phyloP scores from a whole-genome alignment of 2,329 filamentous ascomycete genomes.

The Ascocoryne sarcoides region DNA sequence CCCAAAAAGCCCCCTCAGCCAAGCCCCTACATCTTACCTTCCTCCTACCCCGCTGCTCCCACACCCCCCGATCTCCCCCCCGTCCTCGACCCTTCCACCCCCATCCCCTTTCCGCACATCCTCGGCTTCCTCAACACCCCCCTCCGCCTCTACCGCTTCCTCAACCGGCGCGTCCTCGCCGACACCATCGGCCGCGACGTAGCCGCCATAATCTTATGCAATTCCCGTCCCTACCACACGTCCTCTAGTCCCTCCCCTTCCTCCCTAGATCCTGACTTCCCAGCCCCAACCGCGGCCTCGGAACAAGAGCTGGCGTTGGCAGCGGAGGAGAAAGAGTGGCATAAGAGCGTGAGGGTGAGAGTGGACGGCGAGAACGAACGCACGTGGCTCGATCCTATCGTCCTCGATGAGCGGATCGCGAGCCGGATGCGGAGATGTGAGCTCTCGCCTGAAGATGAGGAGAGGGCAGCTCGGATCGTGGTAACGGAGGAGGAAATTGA shows the following conservation, averaged over 20 bases:
- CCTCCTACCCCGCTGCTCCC: slow-evolving; percentile 59
- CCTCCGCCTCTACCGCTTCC: slow-evolving; percentile 75
- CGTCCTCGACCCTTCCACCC: slow-evolving; percentile 62
- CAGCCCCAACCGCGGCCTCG: slow-evolving; percentile 14
- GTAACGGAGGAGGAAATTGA: slow-evolving; percentile 61
- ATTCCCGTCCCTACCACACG: slow-evolving; percentile 37
- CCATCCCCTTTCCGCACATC: slow-evolving; percentile 77
- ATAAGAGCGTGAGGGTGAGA: slow-evolving; percentile 62
- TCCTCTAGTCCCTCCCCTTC: slow-evolving; percentile 29
- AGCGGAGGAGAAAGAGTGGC: slow-evolving; percentile 73
- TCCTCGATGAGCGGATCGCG: slow-evolving; percentile 67
- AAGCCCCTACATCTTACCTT: slow-evolving; percentile 63
- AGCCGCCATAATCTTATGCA: slow-evolving; percentile 69
- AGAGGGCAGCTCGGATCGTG: slow-evolving; percentile 51
- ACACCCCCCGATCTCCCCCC: slow-evolving; percentile 59
- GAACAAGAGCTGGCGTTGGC: slow-evolving; percentile 59
- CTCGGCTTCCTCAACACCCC: slow-evolving; percentile 90
- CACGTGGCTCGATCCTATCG: slow-evolving; percentile 67
- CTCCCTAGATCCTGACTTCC: slow-evolving; percentile 27
- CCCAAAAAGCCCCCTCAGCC: slow-evolving; percentile 53
- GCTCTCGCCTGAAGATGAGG: slow-evolving; percentile 60
- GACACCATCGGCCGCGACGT: slow-evolving; percentile 83
- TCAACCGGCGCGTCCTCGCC: slow-evolving; percentile 76
- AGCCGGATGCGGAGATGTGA: slow-evolving; percentile 75
- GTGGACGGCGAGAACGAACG: slow-evolving; percentile 50